phyloP scores from a whole-genome alignment of 179 eudicot species.

The Carnegiea gigantea region DNA sequence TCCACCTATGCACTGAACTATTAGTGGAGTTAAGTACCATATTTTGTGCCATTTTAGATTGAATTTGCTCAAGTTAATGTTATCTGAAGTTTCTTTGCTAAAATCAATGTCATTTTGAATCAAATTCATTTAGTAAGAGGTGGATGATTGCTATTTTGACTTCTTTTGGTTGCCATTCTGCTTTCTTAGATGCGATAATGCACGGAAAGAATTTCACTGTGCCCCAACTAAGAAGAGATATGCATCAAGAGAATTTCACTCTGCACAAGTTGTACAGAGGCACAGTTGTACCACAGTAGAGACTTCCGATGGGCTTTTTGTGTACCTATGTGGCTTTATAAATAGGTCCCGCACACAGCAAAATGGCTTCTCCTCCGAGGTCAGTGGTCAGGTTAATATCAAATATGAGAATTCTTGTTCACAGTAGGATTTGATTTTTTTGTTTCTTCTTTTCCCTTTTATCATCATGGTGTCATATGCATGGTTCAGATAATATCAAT shows the following conservation, averaged over 20 bases:
- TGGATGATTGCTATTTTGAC: neutral
- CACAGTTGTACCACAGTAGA: constrained; percentile 54
- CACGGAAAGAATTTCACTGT: neutral
- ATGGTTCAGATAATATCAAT: neutral
- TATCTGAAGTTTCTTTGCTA: too few species aligned
- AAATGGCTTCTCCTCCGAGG: constrained; percentile 65
- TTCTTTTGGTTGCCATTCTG: neutral
- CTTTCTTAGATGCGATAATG: constrained; percentile 9
- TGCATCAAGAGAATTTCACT: constrained; percentile 41
- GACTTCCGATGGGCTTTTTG: constrained; percentile 52
- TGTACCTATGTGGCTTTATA: constrained; percentile 47
- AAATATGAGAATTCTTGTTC: neutral
- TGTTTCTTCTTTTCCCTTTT: neutral
- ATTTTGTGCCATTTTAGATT: too few species aligned
- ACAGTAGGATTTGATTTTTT: neutral
- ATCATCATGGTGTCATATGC: neutral
- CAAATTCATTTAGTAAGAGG: neutral
- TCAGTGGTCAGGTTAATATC: constrained; percentile 15
- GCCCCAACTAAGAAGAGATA: constrained; percentile 38
- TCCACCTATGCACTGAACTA: too few species aligned
- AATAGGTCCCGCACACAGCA: constrained; percentile 42
- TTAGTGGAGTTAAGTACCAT: too few species aligned
- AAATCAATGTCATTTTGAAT: neutral
- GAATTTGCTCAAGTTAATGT: too few species aligned
- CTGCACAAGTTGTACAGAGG: constrained; percentile 56